Conservation (phyloP, 495 filamentous ascomycete species). For the Tuber microsphaerosporum region DNA sequence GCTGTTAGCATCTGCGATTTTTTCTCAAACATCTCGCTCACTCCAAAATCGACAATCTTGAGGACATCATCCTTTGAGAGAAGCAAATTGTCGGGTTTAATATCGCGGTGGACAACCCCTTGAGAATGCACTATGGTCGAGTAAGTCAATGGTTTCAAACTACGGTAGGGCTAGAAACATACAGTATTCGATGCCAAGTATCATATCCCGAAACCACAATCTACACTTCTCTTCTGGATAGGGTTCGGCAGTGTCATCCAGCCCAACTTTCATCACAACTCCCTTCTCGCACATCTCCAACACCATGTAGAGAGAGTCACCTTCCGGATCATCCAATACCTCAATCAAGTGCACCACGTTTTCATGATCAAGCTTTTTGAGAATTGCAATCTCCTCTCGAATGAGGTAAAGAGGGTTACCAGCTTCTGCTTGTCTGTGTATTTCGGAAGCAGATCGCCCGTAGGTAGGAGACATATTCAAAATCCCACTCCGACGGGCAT, state of each 20-base stretch:
- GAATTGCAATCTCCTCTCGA: slow-evolving; percentile 94
- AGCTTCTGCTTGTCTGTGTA: slow-evolving; percentile 52
- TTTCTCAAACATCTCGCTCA: slow-evolving; percentile 97
- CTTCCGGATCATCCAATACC: slow-evolving; percentile 88
- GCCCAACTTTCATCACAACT: slow-evolving; percentile 89
- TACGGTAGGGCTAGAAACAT: slow-evolving; percentile 39
- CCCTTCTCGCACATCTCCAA: slow-evolving; percentile 99
- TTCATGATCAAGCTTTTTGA: slow-evolving; percentile 94
- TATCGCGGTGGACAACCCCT: slow-evolving; percentile 91
- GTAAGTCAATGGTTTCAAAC: slow-evolving; percentile 13
- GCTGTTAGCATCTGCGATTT: slow-evolving; percentile 79
- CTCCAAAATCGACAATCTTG: slow-evolving; percentile 96
- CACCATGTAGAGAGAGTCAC: slow-evolving; percentile 96
- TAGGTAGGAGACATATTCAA: slow-evolving; percentile 20
- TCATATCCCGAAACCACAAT: slow-evolving; percentile 90
- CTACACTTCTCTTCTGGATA: slow-evolving; percentile 79
- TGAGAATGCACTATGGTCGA: slow-evolving; percentile 67
- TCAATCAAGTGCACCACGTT: slow-evolving; percentile 91
- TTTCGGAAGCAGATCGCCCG: slow-evolving; percentile 42
- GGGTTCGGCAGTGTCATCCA: slow-evolving; percentile 75
- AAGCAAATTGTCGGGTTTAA: slow-evolving; percentile 94
- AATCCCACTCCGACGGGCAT: slow-evolving; percentile 47
- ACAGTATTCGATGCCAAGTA: slow-evolving; percentile 91
- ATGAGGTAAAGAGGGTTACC: slow-evolving; percentile 81
- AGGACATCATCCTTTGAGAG: slow-evolving; percentile 84